Conservation (phyloP, 23 red algal genomes). For the Pyropia yezoensis region DNA sequence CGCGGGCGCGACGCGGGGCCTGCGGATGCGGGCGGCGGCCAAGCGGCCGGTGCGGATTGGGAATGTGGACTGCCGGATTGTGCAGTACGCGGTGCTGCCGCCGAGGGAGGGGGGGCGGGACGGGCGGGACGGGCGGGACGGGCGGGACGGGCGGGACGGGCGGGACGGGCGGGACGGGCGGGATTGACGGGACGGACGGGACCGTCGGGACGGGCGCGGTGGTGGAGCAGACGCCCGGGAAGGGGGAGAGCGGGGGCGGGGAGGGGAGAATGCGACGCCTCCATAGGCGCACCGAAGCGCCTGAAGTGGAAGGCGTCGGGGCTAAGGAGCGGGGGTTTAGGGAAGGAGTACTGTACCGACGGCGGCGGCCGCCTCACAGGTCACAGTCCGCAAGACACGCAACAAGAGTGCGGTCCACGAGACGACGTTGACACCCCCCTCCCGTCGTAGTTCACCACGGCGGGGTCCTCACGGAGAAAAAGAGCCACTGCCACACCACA, state of each 20-base stretch:
- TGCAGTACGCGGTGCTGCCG: slow-evolving; percentile 43
- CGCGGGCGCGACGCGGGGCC: not conserved
- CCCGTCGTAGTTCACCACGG: too few species aligned
- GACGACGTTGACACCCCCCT: not conserved
- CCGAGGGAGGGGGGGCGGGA: not conserved
- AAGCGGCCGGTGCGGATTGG: slow-evolving; percentile 19
- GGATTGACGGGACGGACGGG: too few species aligned
- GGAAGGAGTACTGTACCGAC: too few species aligned
- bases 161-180: too few species aligned
- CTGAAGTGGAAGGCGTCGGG: too few species aligned
- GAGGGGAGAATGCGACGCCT: not conserved
- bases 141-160: not conserved
- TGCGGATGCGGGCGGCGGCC: slow-evolving; percentile 12
- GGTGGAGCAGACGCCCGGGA: not conserved
- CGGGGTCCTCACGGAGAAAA: too few species aligned
- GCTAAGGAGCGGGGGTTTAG: too few species aligned
- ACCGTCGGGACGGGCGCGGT: not conserved
- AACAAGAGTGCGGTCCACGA: not conserved
- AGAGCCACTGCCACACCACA: too few species aligned
- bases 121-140: not conserved
- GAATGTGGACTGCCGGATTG: slow-evolving; percentile 23
- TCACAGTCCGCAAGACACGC: not conserved
- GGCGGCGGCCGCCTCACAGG: not conserved
- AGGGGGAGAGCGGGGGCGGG: not conserved
- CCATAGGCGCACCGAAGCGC: too few species aligned